These are phyloP conservation scores for Fusarium sacchari DNA, from an alignment of 2,329 filamentous ascomycete genomes.

Conservation along the genomic window DNA sequence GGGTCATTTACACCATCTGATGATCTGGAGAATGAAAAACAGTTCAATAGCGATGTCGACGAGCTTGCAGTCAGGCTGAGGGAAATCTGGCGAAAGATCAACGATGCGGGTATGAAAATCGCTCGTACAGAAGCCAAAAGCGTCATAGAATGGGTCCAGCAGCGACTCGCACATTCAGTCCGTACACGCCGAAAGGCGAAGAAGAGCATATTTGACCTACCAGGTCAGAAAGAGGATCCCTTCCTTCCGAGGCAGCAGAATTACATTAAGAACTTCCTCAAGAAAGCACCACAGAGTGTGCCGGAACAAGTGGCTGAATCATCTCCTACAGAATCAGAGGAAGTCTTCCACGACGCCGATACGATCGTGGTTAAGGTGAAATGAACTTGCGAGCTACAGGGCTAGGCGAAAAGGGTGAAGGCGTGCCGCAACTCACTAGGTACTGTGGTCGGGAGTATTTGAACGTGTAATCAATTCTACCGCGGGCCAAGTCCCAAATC, in stretches of 20 bases:
- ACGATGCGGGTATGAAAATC: conserved; percentile 78
- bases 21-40: conserved; percentile 46
- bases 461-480: conserved; percentile 42
- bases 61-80: conserved; percentile 69
- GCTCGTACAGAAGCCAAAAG: conserved; percentile 81
- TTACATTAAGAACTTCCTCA: conserved; percentile 61
- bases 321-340: neutral
- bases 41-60: conserved; percentile 80
- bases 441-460: conserved; percentile 22
- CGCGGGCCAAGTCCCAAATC: conserved; percentile 39
- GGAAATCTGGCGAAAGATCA: conserved; percentile 69
- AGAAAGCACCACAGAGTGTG: conserved; percentile 38
- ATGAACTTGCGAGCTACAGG: neutral
- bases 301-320: neutral
- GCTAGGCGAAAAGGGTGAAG: neutral
- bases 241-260: conserved; percentile 57
- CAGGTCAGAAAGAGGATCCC: conserved; percentile 49
- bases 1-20: conserved; percentile 51
- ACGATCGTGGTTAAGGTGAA: conserved; percentile 38
- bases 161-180: conserved; percentile 76
- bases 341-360: conserved; percentile 12
- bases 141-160: conserved; percentile 76
- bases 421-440: neutral
- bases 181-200: conserved; percentile 69
- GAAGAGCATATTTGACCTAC: conserved; percentile 60